Base-by-base conservation (phyloP, 192 early-diverging fungal genomes). In the Podila verticillata region DNA sequence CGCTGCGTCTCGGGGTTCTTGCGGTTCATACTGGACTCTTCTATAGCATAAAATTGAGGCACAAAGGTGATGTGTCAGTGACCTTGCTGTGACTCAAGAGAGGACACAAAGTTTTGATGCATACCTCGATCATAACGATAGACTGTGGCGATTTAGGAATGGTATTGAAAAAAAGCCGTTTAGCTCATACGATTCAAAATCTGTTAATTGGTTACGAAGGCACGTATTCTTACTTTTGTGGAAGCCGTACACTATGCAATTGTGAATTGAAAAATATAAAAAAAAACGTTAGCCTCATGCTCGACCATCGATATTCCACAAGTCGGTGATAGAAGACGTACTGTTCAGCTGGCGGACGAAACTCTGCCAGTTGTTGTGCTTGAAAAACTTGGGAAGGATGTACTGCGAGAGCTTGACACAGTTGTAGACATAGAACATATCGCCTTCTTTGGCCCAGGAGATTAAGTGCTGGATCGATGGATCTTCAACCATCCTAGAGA, bases 341-440 rank as follows among this genome's bases (percentile, higher is more conserved):
- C 88, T 95, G 84, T 96, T 96, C 17, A 96, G 85, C 83, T 95
- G 93, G 29, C 95, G 88, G 34, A 95, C 94, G 88, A 96, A 96
- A 83, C 94, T 95, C 63, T 92, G 91, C 91, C 92, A 96, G 85
- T 96, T 95, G 83, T 93, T 95, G 81, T 97, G 95, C 77, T 95
- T 96, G 73, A 96, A 97, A 68, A 95, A 92, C 75, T 93, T 91
- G 28, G 95, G 95, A 47, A 96, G 81, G 1, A 96, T 87, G 10
- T 75, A 84, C 62, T 89, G 90, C 24, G 93, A 91, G 70, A 97
- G 93, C 64, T 93, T 93, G 17, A 92, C 92, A 8, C 92, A 92
- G 61, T 96, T 95, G 61, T 90, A 92, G 26, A 98, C 93, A 28
- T 95, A 92, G 82, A 98, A 98, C 63, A 92, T 88, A 61, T 95